Evolutionary conservation across 2,329 filamentous ascomycete species (phyloP).

Genomic region (Phialemonium atrogriseum): DNA sequence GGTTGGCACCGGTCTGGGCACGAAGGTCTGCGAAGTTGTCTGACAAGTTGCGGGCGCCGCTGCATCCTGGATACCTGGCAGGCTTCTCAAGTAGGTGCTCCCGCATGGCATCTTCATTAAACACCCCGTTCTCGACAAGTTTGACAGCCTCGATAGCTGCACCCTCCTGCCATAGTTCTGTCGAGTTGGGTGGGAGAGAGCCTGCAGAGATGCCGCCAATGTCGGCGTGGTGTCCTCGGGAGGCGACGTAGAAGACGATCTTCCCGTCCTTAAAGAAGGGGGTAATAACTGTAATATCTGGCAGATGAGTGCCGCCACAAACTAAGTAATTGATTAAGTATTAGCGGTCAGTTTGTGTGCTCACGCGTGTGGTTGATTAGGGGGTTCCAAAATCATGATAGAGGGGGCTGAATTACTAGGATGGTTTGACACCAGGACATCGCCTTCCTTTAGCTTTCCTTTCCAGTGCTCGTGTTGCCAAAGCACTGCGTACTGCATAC

Average conservation of each 20-base stretch:
- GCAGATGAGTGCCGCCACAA: conserved; percentile 30
- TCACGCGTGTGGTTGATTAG: no score
- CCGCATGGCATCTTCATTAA: conserved; percentile 10
- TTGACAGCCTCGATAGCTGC: conserved; percentile 27
- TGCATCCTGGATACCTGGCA: conserved; percentile 25
- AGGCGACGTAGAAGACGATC: conserved; percentile 29
- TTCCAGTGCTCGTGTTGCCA: conserved; percentile 53
- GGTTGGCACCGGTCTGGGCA: conserved; percentile 32
- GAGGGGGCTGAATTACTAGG: no score
- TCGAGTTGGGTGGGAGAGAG: conserved; percentile 31
- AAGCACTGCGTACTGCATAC: conserved; percentile 29
- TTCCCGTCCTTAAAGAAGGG: conserved; percentile 27
- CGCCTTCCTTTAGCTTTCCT: conserved; percentile 61
- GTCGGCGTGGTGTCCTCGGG: conserved; percentile 29
- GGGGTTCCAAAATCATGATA: no score
- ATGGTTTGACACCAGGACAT: conserved; percentile 54
- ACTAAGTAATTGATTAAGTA: conserved; percentile 26
- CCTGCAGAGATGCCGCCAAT: conserved; percentile 18
- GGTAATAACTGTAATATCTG: conserved; percentile 32
- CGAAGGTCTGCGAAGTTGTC: conserved; percentile 36
- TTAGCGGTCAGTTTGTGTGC: no score
- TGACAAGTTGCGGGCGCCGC: conserved; percentile 22
- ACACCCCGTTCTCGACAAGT: conserved; percentile 24
- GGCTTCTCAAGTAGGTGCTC: conserved; percentile 12
- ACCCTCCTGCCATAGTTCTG: conserved; percentile 33